A percentile compares a stretch with the other conserved stretches of the same genome.
Evolutionary conservation across 768 basidiomycete genomes (phyloP).

Genomic region (Boletus reticuloceps): DNA sequence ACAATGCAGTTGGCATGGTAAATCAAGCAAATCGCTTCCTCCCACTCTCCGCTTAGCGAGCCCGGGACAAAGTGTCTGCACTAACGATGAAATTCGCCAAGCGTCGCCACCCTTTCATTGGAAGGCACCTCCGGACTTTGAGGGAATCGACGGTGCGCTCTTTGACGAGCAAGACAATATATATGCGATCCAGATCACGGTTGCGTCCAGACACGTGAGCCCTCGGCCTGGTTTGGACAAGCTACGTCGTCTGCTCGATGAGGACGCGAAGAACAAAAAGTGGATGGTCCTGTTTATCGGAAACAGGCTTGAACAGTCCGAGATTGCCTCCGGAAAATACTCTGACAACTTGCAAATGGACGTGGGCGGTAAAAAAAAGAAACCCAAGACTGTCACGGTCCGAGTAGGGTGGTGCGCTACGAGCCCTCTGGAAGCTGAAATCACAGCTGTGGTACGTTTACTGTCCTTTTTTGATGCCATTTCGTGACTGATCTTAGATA

Average conservation of each 20-base stretch:
- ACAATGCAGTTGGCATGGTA: background rate
- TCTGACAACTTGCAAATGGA: background rate
- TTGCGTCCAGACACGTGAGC: background rate
- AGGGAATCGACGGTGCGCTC: background rate
- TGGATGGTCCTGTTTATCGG: slow-evolving; percentile 3
- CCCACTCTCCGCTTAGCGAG: background rate
- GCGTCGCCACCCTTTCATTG: background rate
- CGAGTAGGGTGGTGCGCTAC: slow-evolving; percentile 1
- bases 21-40: background rate
- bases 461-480: background rate
- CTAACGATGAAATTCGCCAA: background rate
- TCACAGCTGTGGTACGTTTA: background rate
- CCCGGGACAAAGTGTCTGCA: background rate
- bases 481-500: background rate
- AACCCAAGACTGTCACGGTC: background rate
- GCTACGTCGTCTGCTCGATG: background rate
- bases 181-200: slow-evolving; percentile 1
- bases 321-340: background rate
- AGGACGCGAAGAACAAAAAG: background rate
- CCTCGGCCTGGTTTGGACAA: slow-evolving; percentile 1
- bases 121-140: background rate
- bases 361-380: background rate
- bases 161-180: background rate
- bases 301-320: background rate
- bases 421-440: background rate